A percentile compares a stretch with the other conserved stretches of the same genome.
These are phyloP conservation scores for Gossypium ekmanianum DNA, from an alignment of 345 rosid species.

Conservation along the genomic window DNA sequence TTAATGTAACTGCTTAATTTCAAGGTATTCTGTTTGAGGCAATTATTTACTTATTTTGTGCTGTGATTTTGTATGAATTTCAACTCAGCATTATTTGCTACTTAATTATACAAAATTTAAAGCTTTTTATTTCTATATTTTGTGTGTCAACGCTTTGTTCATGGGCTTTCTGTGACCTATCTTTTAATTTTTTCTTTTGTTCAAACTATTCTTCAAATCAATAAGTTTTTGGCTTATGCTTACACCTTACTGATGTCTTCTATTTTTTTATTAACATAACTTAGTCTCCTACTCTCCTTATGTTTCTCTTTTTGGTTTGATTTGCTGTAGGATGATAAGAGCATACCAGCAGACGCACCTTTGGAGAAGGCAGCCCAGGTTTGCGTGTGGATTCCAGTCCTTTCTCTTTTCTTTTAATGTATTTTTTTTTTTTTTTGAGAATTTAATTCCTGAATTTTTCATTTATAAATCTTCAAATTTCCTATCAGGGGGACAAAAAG, in stretches of 20 bases:
- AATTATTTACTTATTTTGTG: not conserved
- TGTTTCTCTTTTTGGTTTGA: conserved; percentile 3
- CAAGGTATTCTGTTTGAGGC: not conserved
- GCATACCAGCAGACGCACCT: conserved; percentile 24
- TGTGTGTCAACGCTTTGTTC: not conserved
- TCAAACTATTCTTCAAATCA: not conserved
- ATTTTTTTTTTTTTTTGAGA: not conserved
- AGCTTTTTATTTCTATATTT: not conserved
- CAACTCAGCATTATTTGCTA: not conserved
- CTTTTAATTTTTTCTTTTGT: not conserved
- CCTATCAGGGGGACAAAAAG: conserved; percentile 47
- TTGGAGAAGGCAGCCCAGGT: conserved; percentile 38
- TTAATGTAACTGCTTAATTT: not conserved
- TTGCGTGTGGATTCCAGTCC: conserved; percentile 10
- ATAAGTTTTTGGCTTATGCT: not conserved
- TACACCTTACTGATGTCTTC: not conserved
- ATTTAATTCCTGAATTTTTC: conserved; percentile 9
- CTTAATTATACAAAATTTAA: not conserved
- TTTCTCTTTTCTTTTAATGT: not conserved
- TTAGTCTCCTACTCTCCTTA: not conserved
- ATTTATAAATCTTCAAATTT: conserved; percentile 9
- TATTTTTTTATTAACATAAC: not conserved
- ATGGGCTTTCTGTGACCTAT: not conserved
- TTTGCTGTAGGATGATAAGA: conserved; percentile 33
- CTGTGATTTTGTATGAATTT: conserved; percentile 3